Evolutionary conservation across 1,284 basidiomycete genomes (phyloP).

Genomic region (Sanghuangporus baumii): DNA sequence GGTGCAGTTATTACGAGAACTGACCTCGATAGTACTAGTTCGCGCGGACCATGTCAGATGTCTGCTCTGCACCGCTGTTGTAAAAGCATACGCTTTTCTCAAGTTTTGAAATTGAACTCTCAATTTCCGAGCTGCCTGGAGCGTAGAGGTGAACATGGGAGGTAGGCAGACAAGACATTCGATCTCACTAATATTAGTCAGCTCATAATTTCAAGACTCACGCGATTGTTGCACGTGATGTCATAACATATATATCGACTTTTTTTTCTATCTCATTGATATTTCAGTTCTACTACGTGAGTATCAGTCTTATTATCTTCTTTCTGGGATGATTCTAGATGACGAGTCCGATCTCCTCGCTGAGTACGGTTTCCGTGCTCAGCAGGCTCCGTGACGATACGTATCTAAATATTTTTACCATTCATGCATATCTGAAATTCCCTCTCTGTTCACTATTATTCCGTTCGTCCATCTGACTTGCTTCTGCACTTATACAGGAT

Average conservation of each 20-base stretch:
- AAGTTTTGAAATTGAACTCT: neutral
- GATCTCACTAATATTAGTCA: no score
- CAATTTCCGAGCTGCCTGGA: neutral
- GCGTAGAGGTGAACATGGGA: neutral
- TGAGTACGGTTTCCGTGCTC: constrained; percentile 54
- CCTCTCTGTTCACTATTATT: constrained; percentile 21
- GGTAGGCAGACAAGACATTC: no score
- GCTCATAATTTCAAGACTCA: no score
- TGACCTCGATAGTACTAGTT: constrained; percentile 3
- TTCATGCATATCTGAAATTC: constrained; percentile 83
- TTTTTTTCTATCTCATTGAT: neutral
- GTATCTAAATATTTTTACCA: constrained; percentile 70
- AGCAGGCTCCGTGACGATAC: constrained; percentile 57
- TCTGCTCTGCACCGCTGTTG: neutral
- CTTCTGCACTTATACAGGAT: constrained; percentile 12
- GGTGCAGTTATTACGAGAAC: neutral
- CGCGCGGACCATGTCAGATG: neutral
- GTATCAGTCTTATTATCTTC: neutral
- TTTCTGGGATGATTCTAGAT: constrained; percentile 71
- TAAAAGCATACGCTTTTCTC: neutral
- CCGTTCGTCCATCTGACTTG: constrained; percentile 17
- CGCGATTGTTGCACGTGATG: no score
- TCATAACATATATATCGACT: no score
- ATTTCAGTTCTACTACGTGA: neutral
- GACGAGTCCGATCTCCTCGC: constrained; percentile 75